phyloP scores from a whole-genome alignment of 805 yeast species.

The Starmerella geochares region DNA sequence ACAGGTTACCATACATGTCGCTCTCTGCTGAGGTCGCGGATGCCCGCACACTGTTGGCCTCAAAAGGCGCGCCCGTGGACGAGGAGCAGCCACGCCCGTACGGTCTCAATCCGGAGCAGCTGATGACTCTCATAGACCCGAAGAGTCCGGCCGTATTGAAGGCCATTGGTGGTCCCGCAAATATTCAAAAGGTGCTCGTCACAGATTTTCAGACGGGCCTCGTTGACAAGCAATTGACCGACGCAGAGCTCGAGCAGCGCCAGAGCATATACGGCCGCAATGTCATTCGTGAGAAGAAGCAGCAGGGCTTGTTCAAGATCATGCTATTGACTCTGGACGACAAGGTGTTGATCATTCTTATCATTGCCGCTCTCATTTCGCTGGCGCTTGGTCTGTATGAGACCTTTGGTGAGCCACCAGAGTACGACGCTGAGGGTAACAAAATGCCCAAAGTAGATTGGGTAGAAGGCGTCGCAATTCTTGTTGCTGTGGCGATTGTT shows the following conservation, averaged over 20 bases:
- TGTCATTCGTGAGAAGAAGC: slow-evolving; percentile 56
- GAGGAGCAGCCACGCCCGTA: slow-evolving; percentile 10
- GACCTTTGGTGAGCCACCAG: slow-evolving; percentile 73
- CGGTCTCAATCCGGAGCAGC: slow-evolving; percentile 22
- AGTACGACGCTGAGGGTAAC: slow-evolving; percentile 67
- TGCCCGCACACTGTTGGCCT: slow-evolving; percentile 18
- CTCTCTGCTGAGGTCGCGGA: slow-evolving; percentile 1
- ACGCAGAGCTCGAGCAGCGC: slow-evolving; percentile 32
- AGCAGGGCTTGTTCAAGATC: slow-evolving; percentile 56
- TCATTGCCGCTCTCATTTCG: slow-evolving; percentile 80
- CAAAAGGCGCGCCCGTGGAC: slow-evolving; percentile 6
- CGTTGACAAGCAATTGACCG: slow-evolving; percentile 22
- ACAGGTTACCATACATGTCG: neutral
- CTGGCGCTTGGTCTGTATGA: slow-evolving; percentile 86
- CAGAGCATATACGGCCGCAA: slow-evolving; percentile 54
- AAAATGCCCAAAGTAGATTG: slow-evolving; percentile 80
- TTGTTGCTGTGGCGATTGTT: slow-evolving; percentile 81
- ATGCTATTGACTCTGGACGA: slow-evolving; percentile 83
- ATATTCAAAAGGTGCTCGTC: slow-evolving; percentile 28
- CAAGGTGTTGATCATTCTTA: slow-evolving; percentile 72
- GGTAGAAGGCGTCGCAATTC: slow-evolving; percentile 98
- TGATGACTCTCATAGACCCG: slow-evolving; percentile 32
- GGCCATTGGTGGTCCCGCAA: slow-evolving; percentile 34
- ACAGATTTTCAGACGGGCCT: slow-evolving; percentile 31
- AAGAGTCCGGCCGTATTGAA: slow-evolving; percentile 32